These are phyloP conservation scores for Biscogniauxia mediterranea DNA, from an alignment of 2,329 filamentous ascomycete species.

Conservation along the genomic window DNA sequence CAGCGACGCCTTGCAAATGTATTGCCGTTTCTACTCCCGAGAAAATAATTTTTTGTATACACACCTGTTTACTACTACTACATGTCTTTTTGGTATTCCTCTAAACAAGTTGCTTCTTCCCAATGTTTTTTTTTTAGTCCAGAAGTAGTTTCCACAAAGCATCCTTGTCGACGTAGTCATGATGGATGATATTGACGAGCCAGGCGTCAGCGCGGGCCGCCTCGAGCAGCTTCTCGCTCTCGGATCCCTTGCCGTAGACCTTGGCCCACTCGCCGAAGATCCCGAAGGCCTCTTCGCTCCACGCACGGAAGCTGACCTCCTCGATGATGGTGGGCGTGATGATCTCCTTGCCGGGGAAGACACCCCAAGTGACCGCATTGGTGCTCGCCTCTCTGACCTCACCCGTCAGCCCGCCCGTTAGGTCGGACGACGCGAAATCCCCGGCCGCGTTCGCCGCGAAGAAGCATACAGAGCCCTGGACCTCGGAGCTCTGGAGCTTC, in stretches of 20 bases:
- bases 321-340: slow-evolving; percentile 96
- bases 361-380: slow-evolving; percentile 96
- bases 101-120: background rate
- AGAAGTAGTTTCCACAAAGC: slow-evolving; percentile 70
- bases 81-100: slow-evolving; percentile 1
- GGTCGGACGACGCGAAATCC: slow-evolving; percentile 73
- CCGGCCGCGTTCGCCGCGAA: slow-evolving; percentile 79
- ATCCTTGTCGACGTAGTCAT: slow-evolving; percentile 69
- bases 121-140: slow-evolving; percentile 23
- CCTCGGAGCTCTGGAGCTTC: slow-evolving; percentile 57
- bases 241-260: slow-evolving; percentile 74
- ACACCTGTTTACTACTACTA: background rate
- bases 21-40: too few species aligned
- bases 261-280: slow-evolving; percentile 94
- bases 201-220: slow-evolving; percentile 68
- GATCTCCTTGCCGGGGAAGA: slow-evolving; percentile 94
- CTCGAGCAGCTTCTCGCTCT: slow-evolving; percentile 70
- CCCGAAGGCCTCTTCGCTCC: slow-evolving; percentile 92
- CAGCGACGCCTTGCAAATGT: too few species aligned
- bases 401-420: slow-evolving; percentile 35
- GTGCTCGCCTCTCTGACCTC: slow-evolving; percentile 53
- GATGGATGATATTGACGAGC: slow-evolving; percentile 89
- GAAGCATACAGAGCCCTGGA: slow-evolving; percentile 72
- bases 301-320: slow-evolving; percentile 88
- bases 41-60: too few species aligned